Evolutionary conservation across 176 grass and related monocot genomes (phyloP).

Genomic region (Carex littledalei): DNA sequence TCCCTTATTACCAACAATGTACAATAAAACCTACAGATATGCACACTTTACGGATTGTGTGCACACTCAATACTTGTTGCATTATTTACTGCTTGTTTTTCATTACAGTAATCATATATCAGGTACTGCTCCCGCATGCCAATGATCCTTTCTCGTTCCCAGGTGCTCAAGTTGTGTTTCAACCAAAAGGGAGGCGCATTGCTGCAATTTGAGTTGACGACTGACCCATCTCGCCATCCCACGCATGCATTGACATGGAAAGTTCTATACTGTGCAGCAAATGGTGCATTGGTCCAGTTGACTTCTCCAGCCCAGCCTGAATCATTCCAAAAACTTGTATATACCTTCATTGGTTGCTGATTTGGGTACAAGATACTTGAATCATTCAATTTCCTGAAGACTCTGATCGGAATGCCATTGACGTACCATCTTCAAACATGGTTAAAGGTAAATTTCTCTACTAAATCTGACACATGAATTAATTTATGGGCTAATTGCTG

Average conservation of each 20-base stretch:
- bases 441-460: neutral
- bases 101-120: constrained; percentile 28
- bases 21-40: neutral
- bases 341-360: constrained; percentile 20
- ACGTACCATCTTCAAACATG: constrained; percentile 26
- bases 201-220: neutral
- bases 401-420: constrained; percentile 22
- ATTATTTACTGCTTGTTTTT: constrained; percentile 1
- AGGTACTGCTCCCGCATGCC: constrained; percentile 16
- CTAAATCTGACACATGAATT: neutral
- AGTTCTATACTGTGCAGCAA: neutral
- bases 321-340: constrained; percentile 25
- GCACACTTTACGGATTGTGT: neutral
- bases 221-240: neutral
- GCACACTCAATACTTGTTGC: constrained; percentile 13
- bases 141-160: constrained; percentile 14
- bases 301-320: constrained; percentile 18
- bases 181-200: neutral
- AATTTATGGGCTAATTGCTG: neutral
- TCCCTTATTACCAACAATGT: neutral
- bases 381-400: constrained; percentile 20
- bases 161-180: neutral
- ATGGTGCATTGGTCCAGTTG: constrained; percentile 27
- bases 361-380: constrained; percentile 10
- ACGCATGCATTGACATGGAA: constrained; percentile 15